Evolutionary conservation across 805 yeast species (phyloP), one percentile per base, ranked within the genome.

Genomic region (Hanseniaspora lindneri): DNA sequence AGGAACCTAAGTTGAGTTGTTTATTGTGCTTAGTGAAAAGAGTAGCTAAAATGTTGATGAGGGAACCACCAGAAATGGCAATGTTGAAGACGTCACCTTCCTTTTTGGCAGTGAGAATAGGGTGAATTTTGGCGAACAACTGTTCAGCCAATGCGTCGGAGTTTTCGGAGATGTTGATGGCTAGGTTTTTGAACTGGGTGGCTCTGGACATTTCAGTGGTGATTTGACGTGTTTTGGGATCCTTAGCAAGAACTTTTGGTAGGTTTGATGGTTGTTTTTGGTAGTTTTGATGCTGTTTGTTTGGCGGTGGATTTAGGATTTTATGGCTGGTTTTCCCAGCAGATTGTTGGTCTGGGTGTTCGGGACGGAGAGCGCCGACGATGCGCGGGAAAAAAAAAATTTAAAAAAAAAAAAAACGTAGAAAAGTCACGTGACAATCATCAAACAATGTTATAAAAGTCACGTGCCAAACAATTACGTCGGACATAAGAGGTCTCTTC

Each of bases 51-150:
- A 79, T 85, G 56, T 81, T 79, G 25, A 88, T 85, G 56, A 87
- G 71, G 9, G 95, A 84, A 1, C 97, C 97, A 36, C 97, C 97
- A 51, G 92, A 80, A 41, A 88, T 73, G 11, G 95, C 96, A 52
- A 88, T 70, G 54, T 74, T 76, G 66, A 88, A 88, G 23, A 63
- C 58, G 4, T 60, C 61, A 37, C 67, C 64, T 14, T 62, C 56
- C 16, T 34, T 39, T 30, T 41, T 48, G 7, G 40, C 20, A 17
- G n/a, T 17, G 16, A 41, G 30, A 14, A 48, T 41, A 14, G 41
- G 25, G 4, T 28, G 17, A 14, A 48, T 48, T 21, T 48, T 35
- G 13, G 33, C 17, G 20, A 20, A 41, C 28, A 48, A 30, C 16
- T 35, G 40, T 21, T 43, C 33, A 25, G 47, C 41, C 36, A 48